A percentile compares a stretch with the other conserved stretches of the same genome.
These are phyloP conservation scores for Sambucus nigra DNA, from an alignment of 129 eudicot species.

Conservation along the genomic window DNA sequence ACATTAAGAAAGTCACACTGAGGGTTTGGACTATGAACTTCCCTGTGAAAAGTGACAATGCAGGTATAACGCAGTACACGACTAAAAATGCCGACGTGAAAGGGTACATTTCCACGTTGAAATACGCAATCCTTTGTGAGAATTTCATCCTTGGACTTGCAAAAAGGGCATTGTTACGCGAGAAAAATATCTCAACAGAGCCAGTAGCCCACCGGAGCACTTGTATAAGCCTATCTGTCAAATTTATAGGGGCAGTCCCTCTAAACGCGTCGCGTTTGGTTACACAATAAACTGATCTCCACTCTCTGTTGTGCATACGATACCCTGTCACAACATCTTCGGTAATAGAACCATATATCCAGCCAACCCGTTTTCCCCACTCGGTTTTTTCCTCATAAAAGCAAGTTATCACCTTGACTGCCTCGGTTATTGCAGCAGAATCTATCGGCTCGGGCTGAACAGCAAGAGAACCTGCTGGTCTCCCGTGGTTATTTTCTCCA, in stretches of 20 bases:
- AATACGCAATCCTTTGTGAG: conserved; percentile 47
- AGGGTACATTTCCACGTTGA: too few relatives aligned
- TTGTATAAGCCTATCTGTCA: conserved; percentile 49
- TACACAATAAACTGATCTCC: conserved; percentile 65
- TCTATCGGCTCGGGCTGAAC: too few relatives aligned
- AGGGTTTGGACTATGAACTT: conserved; percentile 51
- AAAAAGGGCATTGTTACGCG: conserved; percentile 42
- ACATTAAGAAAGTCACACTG: conserved; percentile 30
- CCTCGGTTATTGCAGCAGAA: too few relatives aligned
- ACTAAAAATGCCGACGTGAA: conserved; percentile 49
- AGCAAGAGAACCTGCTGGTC: too few relatives aligned
- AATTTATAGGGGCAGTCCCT: conserved; percentile 57
- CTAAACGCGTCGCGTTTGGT: too few relatives aligned
- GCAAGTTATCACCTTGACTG: too few relatives aligned
- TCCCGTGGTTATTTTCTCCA: too few relatives aligned
- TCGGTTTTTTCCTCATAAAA: too few relatives aligned
- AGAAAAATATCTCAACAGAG: conserved; percentile 52
- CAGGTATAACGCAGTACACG: too few relatives aligned
- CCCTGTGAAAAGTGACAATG: conserved; percentile 49
- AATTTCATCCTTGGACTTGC: conserved; percentile 57
- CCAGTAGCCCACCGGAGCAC: conserved; percentile 61
- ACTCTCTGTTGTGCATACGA: conserved; percentile 57
- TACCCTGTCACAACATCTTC: too few relatives aligned
- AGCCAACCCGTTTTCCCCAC: too few relatives aligned
- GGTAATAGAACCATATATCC: too few relatives aligned